Evolutionary conservation across 805 yeast genomes (phyloP), one percentile per base, ranked within the genome.

Genomic region (Ogataea parapolymorpha): DNA sequence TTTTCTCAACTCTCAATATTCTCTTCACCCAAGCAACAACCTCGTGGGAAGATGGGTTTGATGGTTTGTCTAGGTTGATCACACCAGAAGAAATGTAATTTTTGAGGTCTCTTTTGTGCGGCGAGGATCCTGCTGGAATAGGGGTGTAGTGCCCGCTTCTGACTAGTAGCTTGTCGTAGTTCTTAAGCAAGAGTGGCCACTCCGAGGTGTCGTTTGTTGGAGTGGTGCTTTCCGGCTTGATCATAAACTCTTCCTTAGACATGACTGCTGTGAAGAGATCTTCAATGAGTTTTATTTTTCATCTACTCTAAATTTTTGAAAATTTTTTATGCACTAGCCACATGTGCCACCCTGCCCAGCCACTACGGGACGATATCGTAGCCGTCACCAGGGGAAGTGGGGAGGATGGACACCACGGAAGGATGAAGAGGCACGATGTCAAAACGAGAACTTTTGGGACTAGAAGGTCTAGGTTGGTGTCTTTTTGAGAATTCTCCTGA

Each of bases 1-100:
- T 93, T 68, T 93, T 93, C 68, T 93, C 98, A 46, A 82, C 85
- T 66, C 98, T 82, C 59, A 93, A 75, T 55, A 93, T 93, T 67
- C 98, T 78, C 73, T 93, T 93, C 61, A 93, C 80, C 99, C 99
- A 93, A 17, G 99, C 99, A 58, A 93, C 99, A 62, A 93, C 99
- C 74, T 93, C 99, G 71, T 93, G 99, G 41, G 96, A 88, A 32
- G 96, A 87, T 54, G 99, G 99, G 68, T 93, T 93, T 20, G 96
- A 86, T 54, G 99, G 99, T 65, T 93, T 93, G 72, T 93, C 99
- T 57, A 93, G 76, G 72, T 93, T 93, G 63, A 93, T 91, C 38
- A 93, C 95, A 75, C 99, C 99, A 6, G 96, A 82, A 36, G 93
- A 79, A 56, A 93, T 74, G 66, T 93, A 93, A 25, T 86, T 75